Conservation (phyloP, 495 filamentous ascomycete genomes). For the Penicillium ochrochloron region DNA sequence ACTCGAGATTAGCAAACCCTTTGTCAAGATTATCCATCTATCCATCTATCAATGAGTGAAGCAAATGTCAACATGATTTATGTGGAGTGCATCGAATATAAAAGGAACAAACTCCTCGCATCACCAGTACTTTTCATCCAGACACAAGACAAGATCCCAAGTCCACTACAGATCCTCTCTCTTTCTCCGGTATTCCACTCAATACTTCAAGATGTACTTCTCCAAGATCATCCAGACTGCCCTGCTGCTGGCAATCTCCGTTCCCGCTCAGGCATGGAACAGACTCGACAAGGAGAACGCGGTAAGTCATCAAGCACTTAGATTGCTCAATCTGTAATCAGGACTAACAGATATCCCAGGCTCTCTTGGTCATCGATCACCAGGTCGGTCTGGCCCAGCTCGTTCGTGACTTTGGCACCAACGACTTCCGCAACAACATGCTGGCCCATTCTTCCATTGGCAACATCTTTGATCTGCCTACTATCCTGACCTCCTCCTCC, state of each 20-base stretch:
- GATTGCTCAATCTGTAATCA: neutral
- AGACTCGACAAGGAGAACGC: slow-evolving; percentile 61
- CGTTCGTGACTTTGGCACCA: slow-evolving; percentile 66
- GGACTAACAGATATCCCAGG: slow-evolving; percentile 22
- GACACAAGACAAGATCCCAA: neutral
- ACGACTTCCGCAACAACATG: slow-evolving; percentile 67
- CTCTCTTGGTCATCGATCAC: slow-evolving; percentile 71
- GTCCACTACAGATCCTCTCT: neutral
- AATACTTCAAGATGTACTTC: slow-evolving; percentile 23
- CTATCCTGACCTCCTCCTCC: slow-evolving; percentile 70
- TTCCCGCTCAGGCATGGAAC: slow-evolving; percentile 40
- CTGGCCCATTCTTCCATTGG: slow-evolving; percentile 70
- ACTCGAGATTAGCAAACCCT: slow-evolving; percentile 10
- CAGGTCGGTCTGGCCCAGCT: slow-evolving; percentile 71
- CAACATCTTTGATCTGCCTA: slow-evolving; percentile 70
- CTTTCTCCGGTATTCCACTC: neutral
- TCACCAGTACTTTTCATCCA: neutral
- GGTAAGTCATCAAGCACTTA: slow-evolving; percentile 34
- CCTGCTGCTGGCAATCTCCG: slow-evolving; percentile 24
- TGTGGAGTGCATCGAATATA: slow-evolving; percentile 2
- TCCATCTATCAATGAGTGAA: neutral
- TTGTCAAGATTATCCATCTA: slow-evolving; percentile 16
- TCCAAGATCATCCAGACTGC: slow-evolving; percentile 20
- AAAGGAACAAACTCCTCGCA: neutral
- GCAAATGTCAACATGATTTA: neutral